These are phyloP conservation scores for Solanum sejunctum DNA, from an alignment of 257 asterid genomes.

Conservation along the genomic window DNA sequence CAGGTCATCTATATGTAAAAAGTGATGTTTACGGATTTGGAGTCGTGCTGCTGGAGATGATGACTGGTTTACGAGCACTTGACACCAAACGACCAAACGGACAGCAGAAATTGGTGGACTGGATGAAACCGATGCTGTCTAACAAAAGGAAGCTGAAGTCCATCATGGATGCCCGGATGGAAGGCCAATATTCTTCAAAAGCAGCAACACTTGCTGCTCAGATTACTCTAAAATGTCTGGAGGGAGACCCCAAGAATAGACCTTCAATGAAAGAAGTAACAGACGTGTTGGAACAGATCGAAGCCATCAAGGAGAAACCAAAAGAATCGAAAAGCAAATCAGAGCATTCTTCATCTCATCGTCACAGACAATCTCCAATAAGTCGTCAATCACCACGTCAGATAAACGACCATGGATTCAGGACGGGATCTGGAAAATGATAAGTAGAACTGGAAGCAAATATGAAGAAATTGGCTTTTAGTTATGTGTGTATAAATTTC, in stretches of 20 bases:
- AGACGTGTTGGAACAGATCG: background rate
- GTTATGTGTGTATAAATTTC: background rate
- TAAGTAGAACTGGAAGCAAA: background rate
- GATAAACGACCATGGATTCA: background rate
- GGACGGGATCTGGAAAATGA: background rate
- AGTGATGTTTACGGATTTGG: constrained; percentile 16
- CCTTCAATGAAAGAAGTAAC: constrained; percentile 15
- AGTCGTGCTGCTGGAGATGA: constrained; percentile 10
- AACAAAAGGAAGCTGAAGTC: constrained; percentile 4
- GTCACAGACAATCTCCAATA: background rate
- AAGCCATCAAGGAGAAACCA: background rate
- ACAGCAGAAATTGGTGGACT: constrained; percentile 4
- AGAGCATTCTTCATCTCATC: background rate
- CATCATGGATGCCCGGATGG: constrained; percentile 6
- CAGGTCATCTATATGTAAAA: constrained; percentile 14
- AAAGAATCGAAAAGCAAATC: background rate
- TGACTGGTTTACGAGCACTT: constrained; percentile 9
- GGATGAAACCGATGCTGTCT: constrained; percentile 3
- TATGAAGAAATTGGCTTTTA: background rate
- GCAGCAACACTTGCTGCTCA: constrained; percentile 9
- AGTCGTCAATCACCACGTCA: background rate
- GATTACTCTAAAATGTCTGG: constrained; percentile 7
- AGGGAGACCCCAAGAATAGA: constrained; percentile 1
- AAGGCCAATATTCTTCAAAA: constrained; percentile 10
- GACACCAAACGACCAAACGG: background rate